phyloP scores from a whole-genome alignment of 208 protist species.

The Leishmania major region DNA sequence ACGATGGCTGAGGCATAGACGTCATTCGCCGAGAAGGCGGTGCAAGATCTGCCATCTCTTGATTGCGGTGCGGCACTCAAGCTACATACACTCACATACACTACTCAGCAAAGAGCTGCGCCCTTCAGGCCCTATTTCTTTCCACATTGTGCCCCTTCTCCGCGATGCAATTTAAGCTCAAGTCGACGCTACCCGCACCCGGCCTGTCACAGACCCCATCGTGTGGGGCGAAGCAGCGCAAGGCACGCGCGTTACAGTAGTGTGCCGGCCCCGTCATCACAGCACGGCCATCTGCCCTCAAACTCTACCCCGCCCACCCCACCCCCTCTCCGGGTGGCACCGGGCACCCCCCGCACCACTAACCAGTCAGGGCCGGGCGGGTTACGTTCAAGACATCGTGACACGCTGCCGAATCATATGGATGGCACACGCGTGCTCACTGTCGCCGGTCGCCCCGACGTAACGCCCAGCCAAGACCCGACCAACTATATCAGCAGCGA shows the following conservation, averaged over 20 bases:
- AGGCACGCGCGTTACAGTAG: background rate
- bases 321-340: background rate
- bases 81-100: background rate
- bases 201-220: background rate
- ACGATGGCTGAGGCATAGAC: background rate
- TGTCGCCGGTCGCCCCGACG: background rate
- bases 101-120: background rate
- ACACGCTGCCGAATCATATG: background rate
- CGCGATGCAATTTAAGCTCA: background rate
- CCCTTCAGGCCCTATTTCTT: background rate
- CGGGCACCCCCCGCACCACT: background rate
- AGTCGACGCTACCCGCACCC: background rate
- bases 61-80: background rate
- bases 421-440: background rate
- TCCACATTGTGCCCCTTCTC: background rate
- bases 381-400: background rate
- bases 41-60: background rate
- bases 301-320: background rate
- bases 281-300: background rate
- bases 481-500: too few relatives aligned
- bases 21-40: background rate
- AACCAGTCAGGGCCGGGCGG: background rate
- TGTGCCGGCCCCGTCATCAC: background rate
- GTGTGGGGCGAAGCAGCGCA: background rate
- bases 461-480: background rate